Conservation (phyloP, 2,329 filamentous ascomycete species). For the Paracoccidioides brasiliensis region DNA sequence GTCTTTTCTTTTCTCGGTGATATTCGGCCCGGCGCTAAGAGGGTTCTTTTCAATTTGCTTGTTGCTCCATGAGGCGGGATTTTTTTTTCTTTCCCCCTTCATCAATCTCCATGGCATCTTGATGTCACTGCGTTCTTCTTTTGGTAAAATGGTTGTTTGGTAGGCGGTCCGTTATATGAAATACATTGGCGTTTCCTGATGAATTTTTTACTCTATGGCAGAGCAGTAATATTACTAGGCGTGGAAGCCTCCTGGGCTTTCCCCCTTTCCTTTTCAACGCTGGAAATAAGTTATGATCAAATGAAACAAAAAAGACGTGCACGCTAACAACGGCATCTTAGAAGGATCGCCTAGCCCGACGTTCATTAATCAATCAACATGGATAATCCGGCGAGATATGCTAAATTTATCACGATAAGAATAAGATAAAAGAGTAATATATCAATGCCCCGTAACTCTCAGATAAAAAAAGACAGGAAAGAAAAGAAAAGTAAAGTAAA, state of each 20-base stretch:
- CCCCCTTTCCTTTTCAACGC: no score
- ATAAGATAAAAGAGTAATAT: not conserved
- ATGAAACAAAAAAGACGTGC: no score
- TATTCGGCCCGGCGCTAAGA: not conserved
- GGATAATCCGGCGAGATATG: not conserved
- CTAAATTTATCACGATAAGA: no score
- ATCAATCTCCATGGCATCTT: not conserved
- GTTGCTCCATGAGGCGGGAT: not conserved
- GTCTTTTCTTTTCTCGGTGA: no score
- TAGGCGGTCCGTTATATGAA: not conserved
- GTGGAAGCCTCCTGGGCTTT: no score
- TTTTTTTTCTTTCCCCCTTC: not conserved
- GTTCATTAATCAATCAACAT: not conserved
- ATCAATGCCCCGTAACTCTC: not conserved
- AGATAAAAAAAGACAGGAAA: not conserved
- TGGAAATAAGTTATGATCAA: no score
- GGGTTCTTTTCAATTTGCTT: not conserved
- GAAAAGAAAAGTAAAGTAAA: not conserved
- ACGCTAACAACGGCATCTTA: no score
- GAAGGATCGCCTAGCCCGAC: no score
- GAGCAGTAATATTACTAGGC: no score
- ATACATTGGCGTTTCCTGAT: constrained; percentile 2
- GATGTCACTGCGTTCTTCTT: not conserved
- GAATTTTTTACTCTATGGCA: constrained; percentile 3
- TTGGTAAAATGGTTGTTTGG: not conserved